Conservation (phyloP, 2,329 filamentous ascomycete genomes). For the Scedosporium minutisporum region DNA sequence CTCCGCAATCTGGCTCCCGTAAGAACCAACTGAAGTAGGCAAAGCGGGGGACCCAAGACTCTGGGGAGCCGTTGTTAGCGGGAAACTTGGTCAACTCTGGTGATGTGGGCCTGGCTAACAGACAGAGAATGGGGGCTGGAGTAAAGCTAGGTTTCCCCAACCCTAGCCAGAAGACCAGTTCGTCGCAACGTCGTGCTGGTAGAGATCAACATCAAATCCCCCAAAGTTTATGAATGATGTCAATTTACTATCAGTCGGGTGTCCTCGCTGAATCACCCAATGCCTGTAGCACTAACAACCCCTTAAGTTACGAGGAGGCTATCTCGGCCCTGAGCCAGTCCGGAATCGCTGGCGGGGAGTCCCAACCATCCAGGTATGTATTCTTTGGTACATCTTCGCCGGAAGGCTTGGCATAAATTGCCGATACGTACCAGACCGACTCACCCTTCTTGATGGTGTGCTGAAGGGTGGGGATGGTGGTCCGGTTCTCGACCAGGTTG, state of each 20-base stretch:
- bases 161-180: no score
- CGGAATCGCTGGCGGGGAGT: constrained; percentile 46
- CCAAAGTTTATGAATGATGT: not conserved
- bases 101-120: not conserved
- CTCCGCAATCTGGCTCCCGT: not conserved
- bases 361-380: constrained; percentile 53
- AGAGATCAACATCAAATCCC: not conserved
- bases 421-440: constrained; percentile 58
- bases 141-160: not conserved
- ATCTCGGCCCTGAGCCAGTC: constrained; percentile 50
- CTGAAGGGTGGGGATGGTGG: constrained; percentile 60
- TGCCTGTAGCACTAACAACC: not conserved
- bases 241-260: not conserved
- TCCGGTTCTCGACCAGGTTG: constrained; percentile 64
- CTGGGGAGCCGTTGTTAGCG: not conserved
- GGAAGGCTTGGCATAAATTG: constrained; percentile 59
- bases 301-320: not conserved
- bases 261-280: no score
- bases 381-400: constrained; percentile 39
- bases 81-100: no score
- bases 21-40: not conserved
- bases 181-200: not conserved
- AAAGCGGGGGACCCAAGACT: not conserved
- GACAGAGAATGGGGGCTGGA: not conserved
- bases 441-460: constrained; percentile 48